Percentiles rank a stretch among this genome's conserved stretches.
phyloP scores from a whole-genome alignment of 495 filamentous ascomycete species.

The Cercophora scortea region DNA sequence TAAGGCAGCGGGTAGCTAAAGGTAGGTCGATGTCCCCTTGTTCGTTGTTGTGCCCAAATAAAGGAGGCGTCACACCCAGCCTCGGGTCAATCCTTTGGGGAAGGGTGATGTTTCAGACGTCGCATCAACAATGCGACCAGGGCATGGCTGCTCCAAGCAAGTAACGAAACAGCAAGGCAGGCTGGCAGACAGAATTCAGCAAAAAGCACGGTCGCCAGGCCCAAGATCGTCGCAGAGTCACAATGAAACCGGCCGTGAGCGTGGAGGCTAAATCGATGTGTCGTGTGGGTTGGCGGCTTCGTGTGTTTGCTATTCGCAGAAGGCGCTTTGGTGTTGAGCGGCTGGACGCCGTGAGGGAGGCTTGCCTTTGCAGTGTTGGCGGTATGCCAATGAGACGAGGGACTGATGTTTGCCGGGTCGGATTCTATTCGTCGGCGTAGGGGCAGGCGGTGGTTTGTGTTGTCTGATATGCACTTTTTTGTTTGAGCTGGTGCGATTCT shows the following conservation, averaged over 20 bases:
- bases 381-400: too few relatives aligned
- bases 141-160: conserved; percentile 9
- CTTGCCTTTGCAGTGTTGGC: too few relatives aligned
- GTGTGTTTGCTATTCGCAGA: not conserved
- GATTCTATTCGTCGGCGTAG: too few relatives aligned
- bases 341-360: too few relatives aligned
- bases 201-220: conserved; percentile 3
- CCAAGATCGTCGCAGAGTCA: not conserved
- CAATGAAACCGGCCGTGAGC: not conserved
- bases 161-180: conserved; percentile 7
- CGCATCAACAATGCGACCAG: conserved; percentile 30
- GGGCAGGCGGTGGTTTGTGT: too few relatives aligned
- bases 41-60: too few relatives aligned
- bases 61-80: conserved; percentile 5
- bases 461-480: too few relatives aligned
- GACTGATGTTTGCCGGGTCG: too few relatives aligned
- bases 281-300: not conserved
- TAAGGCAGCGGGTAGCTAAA: too few relatives aligned
- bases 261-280: not conserved
- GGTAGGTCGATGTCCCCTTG: too few relatives aligned
- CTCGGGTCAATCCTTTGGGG: conserved; percentile 11
- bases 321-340: not conserved
- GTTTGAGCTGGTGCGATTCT: too few relatives aligned
- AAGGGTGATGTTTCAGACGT: conserved; percentile 27
- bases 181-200: not conserved